Conservation (phyloP, 2,329 filamentous ascomycete genomes). For the Claviceps pazoutovae region DNA sequence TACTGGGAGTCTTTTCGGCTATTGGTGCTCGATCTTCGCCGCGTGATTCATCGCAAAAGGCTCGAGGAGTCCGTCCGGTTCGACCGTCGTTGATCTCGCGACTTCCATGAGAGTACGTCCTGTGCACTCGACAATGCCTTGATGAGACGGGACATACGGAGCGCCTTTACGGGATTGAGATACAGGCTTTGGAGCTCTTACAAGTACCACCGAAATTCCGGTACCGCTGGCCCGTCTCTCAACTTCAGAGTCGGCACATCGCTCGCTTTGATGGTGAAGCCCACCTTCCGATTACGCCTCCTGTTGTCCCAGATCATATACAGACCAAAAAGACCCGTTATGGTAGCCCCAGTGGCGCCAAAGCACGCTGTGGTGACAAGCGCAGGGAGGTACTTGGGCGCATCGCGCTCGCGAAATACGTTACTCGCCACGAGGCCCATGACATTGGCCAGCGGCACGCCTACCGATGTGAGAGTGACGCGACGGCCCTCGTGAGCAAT, state of each 20-base stretch:
- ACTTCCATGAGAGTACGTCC: no score
- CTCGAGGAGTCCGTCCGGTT: no score
- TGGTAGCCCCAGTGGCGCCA: constrained; percentile 43
- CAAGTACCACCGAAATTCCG: constrained; percentile 37
- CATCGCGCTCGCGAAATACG: constrained; percentile 51
- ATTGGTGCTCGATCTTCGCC: no score
- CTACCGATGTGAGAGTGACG: constrained; percentile 55
- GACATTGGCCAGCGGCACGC: constrained; percentile 60
- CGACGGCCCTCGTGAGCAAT: constrained; percentile 63
- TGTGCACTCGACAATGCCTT: no score
- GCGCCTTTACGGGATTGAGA: no score
- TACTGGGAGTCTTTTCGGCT: no score
- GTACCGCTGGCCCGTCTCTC: constrained; percentile 30
- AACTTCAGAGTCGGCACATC: constrained; percentile 37
- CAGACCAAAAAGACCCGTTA: constrained; percentile 39
- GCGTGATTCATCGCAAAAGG: no score
- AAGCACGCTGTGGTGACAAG: constrained; percentile 52
- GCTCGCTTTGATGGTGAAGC: constrained; percentile 28
- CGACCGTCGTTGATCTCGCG: no score
- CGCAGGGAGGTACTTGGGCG: constrained; percentile 52
- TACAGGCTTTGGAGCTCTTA: not conserved
- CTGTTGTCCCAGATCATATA: constrained; percentile 47
- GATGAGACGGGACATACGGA: no score
- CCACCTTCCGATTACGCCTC: constrained; percentile 37
- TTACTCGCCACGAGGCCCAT: constrained; percentile 61